Evolutionary conservation across 1,139 yeast species (phyloP).

Genomic region (Zygoascus sp.): DNA sequence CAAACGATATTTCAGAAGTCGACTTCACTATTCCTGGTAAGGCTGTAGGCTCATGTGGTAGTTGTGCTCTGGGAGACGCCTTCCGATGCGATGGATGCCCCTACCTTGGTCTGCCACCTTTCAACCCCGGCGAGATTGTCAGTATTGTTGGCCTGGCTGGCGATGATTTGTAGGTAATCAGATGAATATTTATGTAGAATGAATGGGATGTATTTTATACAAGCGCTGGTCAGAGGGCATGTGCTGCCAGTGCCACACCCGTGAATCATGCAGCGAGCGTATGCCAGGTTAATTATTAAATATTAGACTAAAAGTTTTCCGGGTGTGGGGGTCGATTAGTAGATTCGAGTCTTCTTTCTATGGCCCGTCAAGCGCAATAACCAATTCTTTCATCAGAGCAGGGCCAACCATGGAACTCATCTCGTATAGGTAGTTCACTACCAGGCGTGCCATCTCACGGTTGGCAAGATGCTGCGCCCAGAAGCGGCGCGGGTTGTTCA

Average conservation of each 20-base stretch:
- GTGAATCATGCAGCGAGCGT: no score
- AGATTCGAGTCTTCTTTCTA: no score
- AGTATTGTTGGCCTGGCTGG: slow-evolving; percentile 31
- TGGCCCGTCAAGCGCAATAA: slow-evolving; percentile 2
- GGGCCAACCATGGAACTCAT: slow-evolving; percentile 3
- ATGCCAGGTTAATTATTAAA: no score
- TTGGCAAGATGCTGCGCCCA: neutral
- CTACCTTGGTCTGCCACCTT: slow-evolving; percentile 91
- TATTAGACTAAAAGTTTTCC: no score
- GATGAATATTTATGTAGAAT: neutral
- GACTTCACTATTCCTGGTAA: slow-evolving; percentile 95
- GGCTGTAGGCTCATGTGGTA: slow-evolving; percentile 86
- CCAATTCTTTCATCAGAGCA: neutral
- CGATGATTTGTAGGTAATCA: slow-evolving; percentile 28
- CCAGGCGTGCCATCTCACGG: neutral
- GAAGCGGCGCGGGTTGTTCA: neutral
- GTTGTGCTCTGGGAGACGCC: slow-evolving; percentile 96
- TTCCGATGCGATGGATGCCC: slow-evolving; percentile 99
- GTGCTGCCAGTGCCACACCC: no score
- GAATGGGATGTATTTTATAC: neutral
- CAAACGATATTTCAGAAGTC: slow-evolving; percentile 68
- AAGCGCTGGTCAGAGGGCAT: no score
- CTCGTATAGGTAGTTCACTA: neutral
- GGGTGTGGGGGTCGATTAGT: no score
- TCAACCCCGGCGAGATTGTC: slow-evolving; percentile 85